These are phyloP conservation scores for Cystobasidium sp. DNA, from an alignment of 1,284 basidiomycete species.

Conservation along the genomic window DNA sequence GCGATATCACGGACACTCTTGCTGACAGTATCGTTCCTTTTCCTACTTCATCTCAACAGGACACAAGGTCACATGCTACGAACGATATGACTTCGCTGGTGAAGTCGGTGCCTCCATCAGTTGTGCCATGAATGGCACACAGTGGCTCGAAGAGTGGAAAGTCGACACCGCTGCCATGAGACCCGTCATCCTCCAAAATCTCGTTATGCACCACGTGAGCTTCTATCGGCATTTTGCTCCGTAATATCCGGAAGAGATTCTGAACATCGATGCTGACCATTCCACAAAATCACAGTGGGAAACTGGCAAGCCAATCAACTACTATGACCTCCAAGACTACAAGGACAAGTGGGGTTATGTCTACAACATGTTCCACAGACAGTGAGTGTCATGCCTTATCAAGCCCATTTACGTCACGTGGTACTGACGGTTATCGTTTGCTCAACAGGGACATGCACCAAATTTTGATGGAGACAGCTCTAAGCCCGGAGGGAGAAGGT, in stretches of 20 bases:
- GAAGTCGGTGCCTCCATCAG: conserved; percentile 56
- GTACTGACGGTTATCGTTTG: background rate
- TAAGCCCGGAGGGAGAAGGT: conserved; percentile 53
- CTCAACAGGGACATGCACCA: conserved; percentile 55
- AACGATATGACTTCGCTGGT: conserved; percentile 54
- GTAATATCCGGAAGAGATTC: too few relatives aligned
- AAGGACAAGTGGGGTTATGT: conserved; percentile 55
- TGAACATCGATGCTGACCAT: background rate
- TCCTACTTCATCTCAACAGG: background rate
- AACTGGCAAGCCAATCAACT: conserved; percentile 54
- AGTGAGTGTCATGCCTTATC: conserved; percentile 34
- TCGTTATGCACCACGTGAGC: conserved; percentile 53
- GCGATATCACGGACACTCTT: conserved; percentile 31
- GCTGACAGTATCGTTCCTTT: conserved; percentile 7
- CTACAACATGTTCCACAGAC: conserved; percentile 57
- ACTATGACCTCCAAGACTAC: conserved; percentile 54
- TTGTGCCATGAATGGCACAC: conserved; percentile 53
- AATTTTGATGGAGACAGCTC: conserved; percentile 55
- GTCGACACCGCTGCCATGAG: conserved; percentile 51
- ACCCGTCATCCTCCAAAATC: conserved; percentile 54
- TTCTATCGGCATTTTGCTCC: background rate
- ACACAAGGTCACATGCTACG: conserved; percentile 52
- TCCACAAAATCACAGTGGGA: conserved; percentile 46
- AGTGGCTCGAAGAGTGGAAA: conserved; percentile 55
- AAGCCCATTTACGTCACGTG: background rate